Evolutionary conservation across 2,329 filamentous ascomycete species (phyloP).

Genomic region (Hyphodiscus sp.): DNA sequence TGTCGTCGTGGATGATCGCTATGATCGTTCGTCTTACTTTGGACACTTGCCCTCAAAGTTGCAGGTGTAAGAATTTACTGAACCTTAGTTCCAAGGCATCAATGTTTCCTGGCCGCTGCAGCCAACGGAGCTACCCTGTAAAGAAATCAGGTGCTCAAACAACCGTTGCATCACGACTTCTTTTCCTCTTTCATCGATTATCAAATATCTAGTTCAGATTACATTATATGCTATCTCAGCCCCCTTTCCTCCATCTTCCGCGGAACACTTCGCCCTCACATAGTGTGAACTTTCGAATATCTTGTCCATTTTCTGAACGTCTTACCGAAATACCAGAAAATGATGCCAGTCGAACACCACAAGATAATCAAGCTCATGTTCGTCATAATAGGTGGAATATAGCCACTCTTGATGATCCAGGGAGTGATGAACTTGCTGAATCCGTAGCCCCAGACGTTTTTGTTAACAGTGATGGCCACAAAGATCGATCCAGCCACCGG

Average conservation of each 20-base stretch:
- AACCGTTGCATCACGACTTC: no score
- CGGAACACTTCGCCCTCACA: slow-evolving; percentile 29
- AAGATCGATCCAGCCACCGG: slow-evolving; percentile 53
- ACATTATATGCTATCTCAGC: not conserved
- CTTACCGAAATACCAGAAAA: slow-evolving; percentile 55
- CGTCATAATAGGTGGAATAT: slow-evolving; percentile 52
- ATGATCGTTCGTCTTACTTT: no score
- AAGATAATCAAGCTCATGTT: slow-evolving; percentile 48
- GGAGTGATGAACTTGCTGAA: slow-evolving; percentile 49
- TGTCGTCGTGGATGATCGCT: no score
- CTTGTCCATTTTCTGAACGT: slow-evolving; percentile 48
- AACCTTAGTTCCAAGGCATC: no score
- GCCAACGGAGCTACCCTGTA: no score
- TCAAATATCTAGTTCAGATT: not conserved
- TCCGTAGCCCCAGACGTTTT: slow-evolving; percentile 58
- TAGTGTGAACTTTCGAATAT: slow-evolving; percentile 47
- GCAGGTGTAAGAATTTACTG: no score
- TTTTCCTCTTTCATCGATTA: not conserved
- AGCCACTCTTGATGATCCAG: slow-evolving; percentile 44
- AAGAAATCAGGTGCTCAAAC: no score
- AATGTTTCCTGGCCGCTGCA: no score
- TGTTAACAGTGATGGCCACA: slow-evolving; percentile 56
- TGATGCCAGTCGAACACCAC: slow-evolving; percentile 43
- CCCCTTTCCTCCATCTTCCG: not conserved
- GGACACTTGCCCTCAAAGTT: no score